A percentile compares a stretch with the other conserved stretches of the same genome.
These are phyloP conservation scores for Sabuloglossum arenarium DNA, from an alignment of 495 filamentous ascomycete species.

Conservation along the genomic window DNA sequence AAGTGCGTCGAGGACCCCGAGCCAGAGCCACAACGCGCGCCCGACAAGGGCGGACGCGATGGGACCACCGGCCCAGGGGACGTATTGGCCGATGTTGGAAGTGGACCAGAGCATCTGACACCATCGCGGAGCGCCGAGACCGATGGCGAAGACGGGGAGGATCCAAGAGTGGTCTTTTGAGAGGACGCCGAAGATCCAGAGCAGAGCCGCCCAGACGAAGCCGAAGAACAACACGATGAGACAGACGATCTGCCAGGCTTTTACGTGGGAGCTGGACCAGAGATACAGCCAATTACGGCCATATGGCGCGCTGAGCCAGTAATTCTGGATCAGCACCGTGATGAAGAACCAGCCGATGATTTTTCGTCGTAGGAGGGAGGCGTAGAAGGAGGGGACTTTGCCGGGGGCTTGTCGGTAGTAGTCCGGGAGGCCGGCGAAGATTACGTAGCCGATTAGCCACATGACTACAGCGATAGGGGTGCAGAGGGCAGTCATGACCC, in stretches of 20 bases:
- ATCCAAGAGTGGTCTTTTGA: constrained; percentile 29
- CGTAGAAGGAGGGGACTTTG: constrained; percentile 40
- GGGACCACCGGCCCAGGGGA: constrained; percentile 27
- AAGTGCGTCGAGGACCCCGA: constrained; percentile 26
- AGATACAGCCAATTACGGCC: constrained; percentile 25
- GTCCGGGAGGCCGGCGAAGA: constrained; percentile 33
- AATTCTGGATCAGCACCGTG: constrained; percentile 44
- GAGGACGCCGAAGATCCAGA: constrained; percentile 21
- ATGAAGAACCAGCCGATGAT: constrained; percentile 41
- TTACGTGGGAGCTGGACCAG: constrained; percentile 26
- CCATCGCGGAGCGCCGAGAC: constrained; percentile 29
- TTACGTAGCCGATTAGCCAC: constrained; percentile 28
- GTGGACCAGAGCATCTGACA: constrained; percentile 32
- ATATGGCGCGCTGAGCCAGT: constrained; percentile 28
- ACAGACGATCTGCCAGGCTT: constrained; percentile 23
- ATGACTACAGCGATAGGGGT: constrained; percentile 29
- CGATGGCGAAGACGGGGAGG: constrained; percentile 28
- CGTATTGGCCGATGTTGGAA: constrained; percentile 23
- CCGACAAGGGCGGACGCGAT: constrained; percentile 23
- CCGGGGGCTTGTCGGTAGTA: constrained; percentile 50
- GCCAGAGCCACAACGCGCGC: constrained; percentile 30
- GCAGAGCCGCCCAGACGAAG: constrained; percentile 21
- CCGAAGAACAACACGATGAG: constrained; percentile 26
- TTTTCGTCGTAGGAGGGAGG: constrained; percentile 31
- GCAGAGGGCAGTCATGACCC: constrained; percentile 23